Conservation (phyloP, 208 protist species). For the Paratrypanosoma confusum region DNA sequence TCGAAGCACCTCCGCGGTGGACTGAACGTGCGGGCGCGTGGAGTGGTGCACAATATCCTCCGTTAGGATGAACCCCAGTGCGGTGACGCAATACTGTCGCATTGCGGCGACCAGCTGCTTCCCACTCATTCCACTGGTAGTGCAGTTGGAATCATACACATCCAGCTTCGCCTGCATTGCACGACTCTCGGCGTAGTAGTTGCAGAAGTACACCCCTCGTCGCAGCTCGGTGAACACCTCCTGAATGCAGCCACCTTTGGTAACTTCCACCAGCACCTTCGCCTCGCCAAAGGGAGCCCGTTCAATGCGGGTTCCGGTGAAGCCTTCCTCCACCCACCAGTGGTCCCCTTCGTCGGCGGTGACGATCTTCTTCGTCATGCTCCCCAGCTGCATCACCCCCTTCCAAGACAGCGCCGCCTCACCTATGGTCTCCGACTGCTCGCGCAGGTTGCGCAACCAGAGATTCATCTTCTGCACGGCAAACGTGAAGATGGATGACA, state of each 20-base stretch:
- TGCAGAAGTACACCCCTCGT: conserved; percentile 55
- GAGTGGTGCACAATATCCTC: conserved; percentile 74
- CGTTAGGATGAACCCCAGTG: conserved; percentile 74
- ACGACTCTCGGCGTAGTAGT: conserved; percentile 64
- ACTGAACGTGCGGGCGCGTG: conserved; percentile 71
- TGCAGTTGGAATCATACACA: conserved; percentile 33
- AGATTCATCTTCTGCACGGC: conserved; percentile 70
- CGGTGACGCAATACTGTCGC: conserved; percentile 42
- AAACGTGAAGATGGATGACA: conserved; percentile 44
- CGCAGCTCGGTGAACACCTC: conserved; percentile 69
- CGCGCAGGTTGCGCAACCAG: conserved; percentile 68
- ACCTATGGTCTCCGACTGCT: conserved; percentile 52
- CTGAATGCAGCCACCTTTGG: conserved; percentile 64
- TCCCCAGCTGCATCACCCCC: conserved; percentile 36
- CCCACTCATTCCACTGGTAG: conserved; percentile 12
- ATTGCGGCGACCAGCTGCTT: conserved; percentile 38
- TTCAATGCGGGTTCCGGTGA: conserved; percentile 28
- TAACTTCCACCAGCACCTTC: conserved; percentile 34
- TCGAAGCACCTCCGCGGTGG: conserved; percentile 56
- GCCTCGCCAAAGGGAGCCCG: conserved; percentile 43
- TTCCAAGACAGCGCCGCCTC: conserved; percentile 48
- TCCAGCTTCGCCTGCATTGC: conserved; percentile 57
- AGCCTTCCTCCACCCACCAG: conserved; percentile 61
- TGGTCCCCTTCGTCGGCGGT: conserved; percentile 30
- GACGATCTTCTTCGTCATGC: conserved; percentile 28